Evolutionary conservation across 2,329 filamentous ascomycete species (phyloP).

Genomic region (Colletotrichum sp.): DNA sequence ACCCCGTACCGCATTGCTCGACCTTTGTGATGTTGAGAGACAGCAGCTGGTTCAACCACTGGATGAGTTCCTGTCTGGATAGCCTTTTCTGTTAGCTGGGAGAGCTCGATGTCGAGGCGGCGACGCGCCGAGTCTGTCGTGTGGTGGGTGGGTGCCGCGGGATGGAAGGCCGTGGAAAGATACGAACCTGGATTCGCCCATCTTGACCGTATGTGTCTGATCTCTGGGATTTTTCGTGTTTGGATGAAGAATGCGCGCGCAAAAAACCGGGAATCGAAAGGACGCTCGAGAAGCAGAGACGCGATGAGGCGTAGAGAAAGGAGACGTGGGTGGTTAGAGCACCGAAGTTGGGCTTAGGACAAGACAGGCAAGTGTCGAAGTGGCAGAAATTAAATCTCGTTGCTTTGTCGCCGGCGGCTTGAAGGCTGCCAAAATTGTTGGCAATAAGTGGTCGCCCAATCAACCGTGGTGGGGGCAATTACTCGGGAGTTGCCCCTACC

Average conservation of each 20-base stretch:
- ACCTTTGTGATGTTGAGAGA: slow-evolving; percentile 99
- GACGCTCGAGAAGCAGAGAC: slow-evolving; percentile 14
- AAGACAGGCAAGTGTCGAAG: slow-evolving; percentile 11
- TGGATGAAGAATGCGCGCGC: neutral
- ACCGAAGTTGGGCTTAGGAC: slow-evolving; percentile 9
- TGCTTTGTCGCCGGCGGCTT: slow-evolving; percentile 25
- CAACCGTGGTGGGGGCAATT: slow-evolving; percentile 37
- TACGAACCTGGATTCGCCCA: slow-evolving; percentile 68
- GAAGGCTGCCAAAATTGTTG: slow-evolving; percentile 23
- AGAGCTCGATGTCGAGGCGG: neutral
- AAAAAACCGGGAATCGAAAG: slow-evolving; percentile 3
- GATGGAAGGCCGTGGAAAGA: slow-evolving; percentile 8
- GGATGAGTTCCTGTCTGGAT: slow-evolving; percentile 88
- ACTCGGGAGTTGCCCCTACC: neutral
- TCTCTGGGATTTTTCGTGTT: neutral
- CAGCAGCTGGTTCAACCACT: slow-evolving; percentile 96
- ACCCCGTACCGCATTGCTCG: slow-evolving; percentile 99
- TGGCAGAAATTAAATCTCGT: slow-evolving; percentile 28
- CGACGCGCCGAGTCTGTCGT: neutral
- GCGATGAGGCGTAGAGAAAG: slow-evolving; percentile 7
- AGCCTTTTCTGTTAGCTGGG: slow-evolving; percentile 24
- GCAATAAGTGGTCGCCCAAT: slow-evolving; percentile 40
- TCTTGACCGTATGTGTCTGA: slow-evolving; percentile 38
- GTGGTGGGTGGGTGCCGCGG: neutral
- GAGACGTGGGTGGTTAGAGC: slow-evolving; percentile 2